phyloP scores from a whole-genome alignment of 352 stramenopile genomes.

The Detonula confervacea region DNA sequence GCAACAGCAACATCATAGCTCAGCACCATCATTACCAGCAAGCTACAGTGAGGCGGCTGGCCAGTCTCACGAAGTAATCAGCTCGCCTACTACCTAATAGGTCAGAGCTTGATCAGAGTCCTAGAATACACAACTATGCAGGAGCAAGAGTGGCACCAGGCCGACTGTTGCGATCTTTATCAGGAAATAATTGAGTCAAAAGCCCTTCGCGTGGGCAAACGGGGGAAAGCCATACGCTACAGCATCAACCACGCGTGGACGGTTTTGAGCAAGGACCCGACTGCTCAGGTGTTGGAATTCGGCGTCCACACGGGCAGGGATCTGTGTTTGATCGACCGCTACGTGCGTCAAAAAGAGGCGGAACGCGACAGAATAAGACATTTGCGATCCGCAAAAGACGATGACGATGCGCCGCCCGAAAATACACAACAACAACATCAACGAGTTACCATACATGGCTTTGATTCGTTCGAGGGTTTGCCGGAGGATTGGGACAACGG shows the following conservation, averaged over 20 bases:
- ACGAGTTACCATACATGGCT: conserved; percentile 58
- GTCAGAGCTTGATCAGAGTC: no score
- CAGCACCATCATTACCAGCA: no score
- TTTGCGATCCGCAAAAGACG: background rate
- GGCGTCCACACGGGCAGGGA: background rate
- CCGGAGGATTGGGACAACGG: conserved; percentile 51
- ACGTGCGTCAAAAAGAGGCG: background rate
- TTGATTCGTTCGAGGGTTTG: conserved; percentile 59
- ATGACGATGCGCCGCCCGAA: no score
- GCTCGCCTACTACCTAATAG: no score
- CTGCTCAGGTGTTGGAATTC: background rate
- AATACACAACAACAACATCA: no score
- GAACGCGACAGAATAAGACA: background rate
- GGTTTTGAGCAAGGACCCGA: background rate
- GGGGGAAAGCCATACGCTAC: background rate
- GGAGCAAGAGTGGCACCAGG: no score
- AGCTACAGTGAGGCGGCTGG: no score
- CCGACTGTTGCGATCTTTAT: no score
- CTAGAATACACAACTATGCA: no score
- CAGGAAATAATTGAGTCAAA: no score
- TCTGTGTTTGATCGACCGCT: background rate
- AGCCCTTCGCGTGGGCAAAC: background rate
- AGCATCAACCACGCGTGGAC: background rate
- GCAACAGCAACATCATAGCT: no score
- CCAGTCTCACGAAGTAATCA: no score